These are phyloP conservation scores for Talaromyces sp. DNA, from an alignment of 2,329 filamentous ascomycete species.

Conservation along the genomic window DNA sequence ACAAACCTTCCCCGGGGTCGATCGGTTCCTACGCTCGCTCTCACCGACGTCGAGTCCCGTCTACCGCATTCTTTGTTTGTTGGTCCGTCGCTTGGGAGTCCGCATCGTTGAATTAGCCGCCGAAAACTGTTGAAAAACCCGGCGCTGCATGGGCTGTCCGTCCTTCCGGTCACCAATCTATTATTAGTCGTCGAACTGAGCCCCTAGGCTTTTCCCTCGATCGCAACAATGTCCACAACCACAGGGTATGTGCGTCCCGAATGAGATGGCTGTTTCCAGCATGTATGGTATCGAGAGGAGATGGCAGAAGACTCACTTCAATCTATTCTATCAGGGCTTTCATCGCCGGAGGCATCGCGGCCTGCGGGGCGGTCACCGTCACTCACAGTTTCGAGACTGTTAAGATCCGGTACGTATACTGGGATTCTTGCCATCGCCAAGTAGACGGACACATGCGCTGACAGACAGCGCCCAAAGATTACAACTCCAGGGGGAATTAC, in stretches of 20 bases:
- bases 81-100: not conserved
- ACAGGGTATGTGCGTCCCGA: constrained; percentile 36
- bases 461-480: constrained; percentile 54
- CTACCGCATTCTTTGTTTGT: not conserved
- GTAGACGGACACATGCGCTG: not conserved
- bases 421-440: not conserved
- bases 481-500: constrained; percentile 93
- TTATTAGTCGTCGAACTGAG: not conserved
- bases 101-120: not conserved
- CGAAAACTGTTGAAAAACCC: not conserved
- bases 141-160: not conserved
- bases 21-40: not conserved
- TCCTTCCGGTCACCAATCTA: not conserved
- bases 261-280: not conserved
- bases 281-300: not conserved
- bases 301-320: not conserved
- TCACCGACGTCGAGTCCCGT: not conserved
- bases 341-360: constrained; percentile 91
- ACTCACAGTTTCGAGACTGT: constrained; percentile 98
- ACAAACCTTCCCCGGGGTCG: not conserved
- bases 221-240: constrained; percentile 49
- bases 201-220: not conserved
- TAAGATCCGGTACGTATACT: constrained; percentile 74
- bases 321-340: constrained; percentile 60
- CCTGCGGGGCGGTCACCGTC: constrained; percentile 93